These are phyloP conservation scores for Alliaria petiolata DNA, from an alignment of 345 rosid species.

Conservation along the genomic window DNA sequence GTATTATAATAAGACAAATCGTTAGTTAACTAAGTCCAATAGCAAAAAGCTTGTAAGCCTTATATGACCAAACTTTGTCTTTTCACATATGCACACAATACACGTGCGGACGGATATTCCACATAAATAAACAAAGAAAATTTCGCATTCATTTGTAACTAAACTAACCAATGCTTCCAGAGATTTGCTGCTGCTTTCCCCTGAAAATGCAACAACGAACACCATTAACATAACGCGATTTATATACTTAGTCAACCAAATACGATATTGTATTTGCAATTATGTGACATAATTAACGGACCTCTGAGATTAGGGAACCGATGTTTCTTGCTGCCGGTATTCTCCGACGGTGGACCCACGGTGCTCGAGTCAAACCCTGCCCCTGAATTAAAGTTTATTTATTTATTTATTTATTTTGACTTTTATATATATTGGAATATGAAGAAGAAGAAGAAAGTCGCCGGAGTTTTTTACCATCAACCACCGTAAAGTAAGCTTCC, in stretches of 20 bases:
- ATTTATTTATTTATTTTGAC: background rate
- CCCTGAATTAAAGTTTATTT: constrained; percentile 22
- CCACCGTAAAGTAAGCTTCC: constrained; percentile 67
- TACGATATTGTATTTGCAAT: background rate
- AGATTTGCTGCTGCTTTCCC: constrained; percentile 72
- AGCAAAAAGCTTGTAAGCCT: background rate
- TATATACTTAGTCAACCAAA: too few species aligned
- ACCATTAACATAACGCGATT: background rate
- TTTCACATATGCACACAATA: background rate
- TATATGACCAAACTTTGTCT: background rate
- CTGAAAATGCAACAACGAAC: constrained; percentile 36
- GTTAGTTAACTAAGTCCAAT: background rate
- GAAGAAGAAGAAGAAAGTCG: background rate
- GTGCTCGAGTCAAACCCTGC: constrained; percentile 50
- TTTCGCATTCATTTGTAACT: background rate
- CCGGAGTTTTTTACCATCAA: constrained; percentile 42
- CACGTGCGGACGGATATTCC: background rate
- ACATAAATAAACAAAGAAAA: background rate
- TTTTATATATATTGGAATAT: background rate
- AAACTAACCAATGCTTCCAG: constrained; percentile 80
- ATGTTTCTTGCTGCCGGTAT: constrained; percentile 39
- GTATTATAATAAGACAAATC: background rate
- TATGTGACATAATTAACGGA: constrained; percentile 4
- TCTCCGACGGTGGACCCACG: constrained; percentile 45
- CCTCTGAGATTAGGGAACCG: constrained; percentile 70